A percentile compares a stretch with the other conserved stretches of the same genome.
Evolutionary conservation across 148 eudicot genomes (phyloP).

Genomic region (Camellia japonica): DNA sequence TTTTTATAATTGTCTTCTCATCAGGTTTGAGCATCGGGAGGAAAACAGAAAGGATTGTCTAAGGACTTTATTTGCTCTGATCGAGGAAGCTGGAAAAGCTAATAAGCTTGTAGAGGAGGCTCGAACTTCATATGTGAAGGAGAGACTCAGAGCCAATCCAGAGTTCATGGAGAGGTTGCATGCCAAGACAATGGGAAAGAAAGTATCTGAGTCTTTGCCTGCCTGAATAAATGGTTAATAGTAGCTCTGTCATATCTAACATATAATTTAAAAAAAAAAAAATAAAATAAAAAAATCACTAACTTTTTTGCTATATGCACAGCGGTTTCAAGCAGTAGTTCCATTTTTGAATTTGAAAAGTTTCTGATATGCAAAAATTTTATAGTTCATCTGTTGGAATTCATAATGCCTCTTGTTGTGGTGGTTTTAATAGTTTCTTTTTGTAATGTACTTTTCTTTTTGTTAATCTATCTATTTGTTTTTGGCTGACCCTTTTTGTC

Average conservation of each 20-base stretch:
- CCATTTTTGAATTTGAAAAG: no score
- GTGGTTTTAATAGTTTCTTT: no score
- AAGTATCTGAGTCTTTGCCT: conserved; percentile 30
- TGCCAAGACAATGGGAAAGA: conserved; percentile 42
- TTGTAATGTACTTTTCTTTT: no score
- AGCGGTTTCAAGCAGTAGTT: no score
- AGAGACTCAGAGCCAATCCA: conserved; percentile 74
- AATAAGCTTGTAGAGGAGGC: conserved; percentile 60
- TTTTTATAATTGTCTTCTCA: background rate
- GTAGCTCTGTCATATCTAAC: background rate
- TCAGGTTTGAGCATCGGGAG: conserved; percentile 94
- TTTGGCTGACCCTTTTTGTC: no score
- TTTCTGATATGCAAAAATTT: no score
- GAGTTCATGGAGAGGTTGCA: conserved; percentile 78
- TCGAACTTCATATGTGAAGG: conserved; percentile 63
- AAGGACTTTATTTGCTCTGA: conserved; percentile 61
- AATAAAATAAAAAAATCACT: no score
- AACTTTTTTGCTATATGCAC: no score
- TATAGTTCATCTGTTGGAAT: no score
- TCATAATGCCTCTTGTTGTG: no score
- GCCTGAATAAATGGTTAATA: conserved; percentile 20
- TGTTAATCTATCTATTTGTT: no score
- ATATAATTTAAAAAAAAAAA: no score
- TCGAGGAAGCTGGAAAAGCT: conserved; percentile 94
- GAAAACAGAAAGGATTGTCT: conserved; percentile 98